Base-by-base conservation (phyloP, 2,329 filamentous ascomycete genomes). In the Myriangium duriaei region DNA sequence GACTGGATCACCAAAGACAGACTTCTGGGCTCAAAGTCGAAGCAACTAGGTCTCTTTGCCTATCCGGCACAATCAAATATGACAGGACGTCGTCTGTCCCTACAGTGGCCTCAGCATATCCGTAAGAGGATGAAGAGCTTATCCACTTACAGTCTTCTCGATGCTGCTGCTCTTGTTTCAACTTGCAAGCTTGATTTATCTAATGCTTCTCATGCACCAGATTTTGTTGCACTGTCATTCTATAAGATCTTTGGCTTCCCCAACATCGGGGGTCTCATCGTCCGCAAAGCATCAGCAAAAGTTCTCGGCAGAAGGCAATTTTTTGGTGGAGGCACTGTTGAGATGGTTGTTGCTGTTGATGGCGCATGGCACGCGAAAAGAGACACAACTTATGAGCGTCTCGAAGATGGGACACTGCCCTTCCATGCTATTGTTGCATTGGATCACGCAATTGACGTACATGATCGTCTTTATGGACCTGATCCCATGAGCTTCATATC, bases 211-310 rank as follows among this genome's bases (percentile, higher is more conserved):
- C 57, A 54, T 5, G 68, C 71, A 1, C 75, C 74, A 0, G 75
- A 79, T 51, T 78, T 79, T 45, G 67, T 68, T 5, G 70, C 69
- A 32, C 54, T 78, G 11, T 75, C 71, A 9, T 67, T 79, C 41
- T 78, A 79, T 57, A 79, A 79, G 54, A 75, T 79, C 46, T 79
- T 79, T 46, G 75, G 75, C 1, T 78, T 75, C 39, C 75, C n/a
- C 2, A 72, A 79, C 46, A 60, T 79, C 10, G 75, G 75, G 4
- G 74, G 68, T 1, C 53, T 79, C 7, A 60, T 79, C 18, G 69
- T 78, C 7, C 65, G 72, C 12, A 65, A 64, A 46, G 59, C 63
- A 9, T 72, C 76, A 1, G 68, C 68, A 1, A 64, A 74, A 43
- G 64, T 75, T 37, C 64, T 71, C 30, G 67, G 63, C 36, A 60